Conservation (phyloP, 2,329 filamentous ascomycete genomes). For the Aureobasidium sp. region DNA sequence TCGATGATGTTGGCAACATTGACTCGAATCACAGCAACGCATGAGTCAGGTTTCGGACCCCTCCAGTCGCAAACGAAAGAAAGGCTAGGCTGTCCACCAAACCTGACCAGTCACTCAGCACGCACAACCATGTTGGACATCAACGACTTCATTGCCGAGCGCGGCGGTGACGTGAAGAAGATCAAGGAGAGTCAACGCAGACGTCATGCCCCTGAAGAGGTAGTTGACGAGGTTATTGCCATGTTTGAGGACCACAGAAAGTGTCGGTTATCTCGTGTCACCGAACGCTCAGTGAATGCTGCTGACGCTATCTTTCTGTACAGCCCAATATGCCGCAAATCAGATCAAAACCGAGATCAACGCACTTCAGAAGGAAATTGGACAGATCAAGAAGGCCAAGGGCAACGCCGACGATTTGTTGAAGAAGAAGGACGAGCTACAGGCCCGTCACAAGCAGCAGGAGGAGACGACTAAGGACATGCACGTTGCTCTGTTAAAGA, state of each 20-base stretch:
- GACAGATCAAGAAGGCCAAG: conserved; percentile 88
- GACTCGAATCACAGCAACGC: not conserved
- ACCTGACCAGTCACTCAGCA: not conserved
- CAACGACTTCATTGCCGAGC: conserved; percentile 58
- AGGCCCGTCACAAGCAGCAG: conserved; percentile 74
- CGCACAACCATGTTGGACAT: conserved; percentile 34
- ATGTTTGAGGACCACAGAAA: conserved; percentile 79
- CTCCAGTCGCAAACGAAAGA: conserved; percentile 3
- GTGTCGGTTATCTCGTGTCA: conserved; percentile 40
- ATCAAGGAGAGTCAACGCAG: conserved; percentile 87
- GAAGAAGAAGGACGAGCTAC: conserved; percentile 67
- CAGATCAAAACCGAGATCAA: conserved; percentile 84
- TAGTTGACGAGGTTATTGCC: conserved; percentile 84
- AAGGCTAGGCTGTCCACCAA: conserved; percentile 1
- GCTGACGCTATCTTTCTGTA: not conserved
- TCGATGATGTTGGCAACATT: not conserved
- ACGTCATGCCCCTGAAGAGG: conserved; percentile 70
- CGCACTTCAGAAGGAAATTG: conserved; percentile 81
- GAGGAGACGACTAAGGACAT: conserved; percentile 70
- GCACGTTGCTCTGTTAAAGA: conserved; percentile 64
- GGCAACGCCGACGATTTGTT: conserved; percentile 78
- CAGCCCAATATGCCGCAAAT: conserved; percentile 67
- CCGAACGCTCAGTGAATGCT: not conserved
- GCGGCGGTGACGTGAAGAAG: conserved; percentile 83
- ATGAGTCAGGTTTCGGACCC: conserved; percentile 8